Percentiles rank a stretch among this genome's conserved stretches.
Evolutionary conservation across 768 basidiomycete species (phyloP).

Genomic region (Tulasnella sp.): DNA sequence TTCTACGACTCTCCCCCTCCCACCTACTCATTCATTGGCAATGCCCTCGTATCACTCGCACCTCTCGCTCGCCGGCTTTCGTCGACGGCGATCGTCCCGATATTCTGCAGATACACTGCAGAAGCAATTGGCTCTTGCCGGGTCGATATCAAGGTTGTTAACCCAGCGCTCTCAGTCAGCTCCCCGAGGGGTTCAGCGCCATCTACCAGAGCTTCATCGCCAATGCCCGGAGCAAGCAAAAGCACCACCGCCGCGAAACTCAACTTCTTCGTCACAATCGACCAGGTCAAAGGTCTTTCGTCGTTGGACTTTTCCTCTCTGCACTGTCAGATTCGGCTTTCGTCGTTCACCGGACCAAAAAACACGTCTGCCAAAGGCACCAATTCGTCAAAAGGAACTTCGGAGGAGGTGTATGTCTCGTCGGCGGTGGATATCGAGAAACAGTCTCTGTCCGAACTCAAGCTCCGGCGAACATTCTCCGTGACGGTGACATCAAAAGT

Average conservation of each 20-base stretch:
- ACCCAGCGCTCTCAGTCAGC: slow-evolving; percentile 54
- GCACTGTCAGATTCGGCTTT: slow-evolving; percentile 84
- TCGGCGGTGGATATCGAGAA: slow-evolving; percentile 66
- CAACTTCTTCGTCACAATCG: slow-evolving; percentile 78
- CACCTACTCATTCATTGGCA: slow-evolving; percentile 89
- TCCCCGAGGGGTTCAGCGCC: slow-evolving; percentile 56
- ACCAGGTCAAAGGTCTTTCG: slow-evolving; percentile 82
- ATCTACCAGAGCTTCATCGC: slow-evolving; percentile 73
- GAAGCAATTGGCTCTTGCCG: slow-evolving; percentile 96
- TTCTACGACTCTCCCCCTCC: slow-evolving; percentile 88
- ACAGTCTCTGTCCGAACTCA: slow-evolving; percentile 70
- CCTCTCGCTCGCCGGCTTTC: slow-evolving; percentile 74
- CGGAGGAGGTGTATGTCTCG: slow-evolving; percentile 83
- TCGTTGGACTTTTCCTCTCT: slow-evolving; percentile 83
- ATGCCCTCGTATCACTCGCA: slow-evolving; percentile 74
- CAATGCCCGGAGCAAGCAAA: slow-evolving; percentile 51
- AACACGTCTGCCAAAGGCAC: slow-evolving; percentile 74
- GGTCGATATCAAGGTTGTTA: slow-evolving; percentile 76
- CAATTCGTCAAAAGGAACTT: slow-evolving; percentile 67
- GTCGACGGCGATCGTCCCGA: slow-evolving; percentile 71
- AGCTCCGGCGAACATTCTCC: slow-evolving; percentile 78
- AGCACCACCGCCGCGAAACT: slow-evolving; percentile 76
- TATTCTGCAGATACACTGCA: slow-evolving; percentile 89
- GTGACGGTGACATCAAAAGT: slow-evolving; percentile 72
- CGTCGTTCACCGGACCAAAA: slow-evolving; percentile 75